Base-by-base conservation (phyloP, 2,329 filamentous ascomycete species). In the Pseudopithomyces maydicus region DNA sequence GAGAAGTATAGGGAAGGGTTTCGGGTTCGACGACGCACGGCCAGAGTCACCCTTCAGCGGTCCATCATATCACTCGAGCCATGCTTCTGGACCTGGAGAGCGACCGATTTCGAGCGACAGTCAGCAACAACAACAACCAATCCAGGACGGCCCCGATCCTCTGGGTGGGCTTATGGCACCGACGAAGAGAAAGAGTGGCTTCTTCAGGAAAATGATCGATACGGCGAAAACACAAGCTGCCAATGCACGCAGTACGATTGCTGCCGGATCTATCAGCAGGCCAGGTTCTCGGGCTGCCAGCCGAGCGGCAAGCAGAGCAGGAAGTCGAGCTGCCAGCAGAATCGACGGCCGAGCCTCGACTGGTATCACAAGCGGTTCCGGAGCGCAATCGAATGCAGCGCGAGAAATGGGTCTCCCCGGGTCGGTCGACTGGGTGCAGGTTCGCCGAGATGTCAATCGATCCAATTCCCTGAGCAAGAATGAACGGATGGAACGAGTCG, bases 171-270 rank as follows among this genome's bases (percentile, higher is more conserved):
- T 98, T 8, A 81, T 80, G 12, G 82, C 84, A 10, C 92, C 92
- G 90, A 93, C 76, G 82, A 87, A 91, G 61, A 80, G 77, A 64
- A 95, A 92, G 74, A 88, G 89, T 59, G 94, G 92, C 47, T 96
- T 98, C 70, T 95, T 98, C 82, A 95, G 94, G 76, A 96, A 96
- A 71, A 94, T 98, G 66, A 86, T 97, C 29, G 93, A 97, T 63
- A 92, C 91, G 2, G 94, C 93, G 15, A 97, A 96, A 79, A 97
- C 94, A 0, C 92, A 92, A 32, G 93, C 96, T 33, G 94, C 94
- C 1, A 96, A 88, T 71, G 92, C 91, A 52, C 86, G 94, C 60
- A 95, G 90, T 63, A 96, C 90, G 62, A 91, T 97, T 63, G 90
- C 89, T 2, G 85, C 86, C 32, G 85, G 85, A 2, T 62, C 69